Conservation (phyloP, 2,329 filamentous ascomycete genomes). For the Sporothrix humicola region DNA sequence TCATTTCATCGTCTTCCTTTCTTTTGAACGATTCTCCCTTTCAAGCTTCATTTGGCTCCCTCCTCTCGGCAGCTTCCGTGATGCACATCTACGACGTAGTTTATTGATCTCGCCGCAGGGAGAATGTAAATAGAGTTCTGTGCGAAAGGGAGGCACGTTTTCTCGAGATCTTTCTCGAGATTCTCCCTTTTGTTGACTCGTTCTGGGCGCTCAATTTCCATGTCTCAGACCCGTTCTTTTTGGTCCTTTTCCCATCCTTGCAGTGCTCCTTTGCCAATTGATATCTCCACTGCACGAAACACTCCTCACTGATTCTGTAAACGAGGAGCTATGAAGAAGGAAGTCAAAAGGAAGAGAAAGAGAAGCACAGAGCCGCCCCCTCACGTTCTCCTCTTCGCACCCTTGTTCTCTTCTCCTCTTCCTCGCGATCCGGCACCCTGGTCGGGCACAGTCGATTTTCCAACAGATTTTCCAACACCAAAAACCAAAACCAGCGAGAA, state of each 20-base stretch:
- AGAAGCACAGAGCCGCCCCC: neutral
- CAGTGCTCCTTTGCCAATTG: neutral
- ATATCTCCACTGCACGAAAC: neutral
- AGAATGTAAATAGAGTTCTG: neutral
- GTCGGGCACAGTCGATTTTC: neutral
- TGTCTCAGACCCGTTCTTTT: neutral
- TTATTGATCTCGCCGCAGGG: neutral
- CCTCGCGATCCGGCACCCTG: slow-evolving; percentile 24
- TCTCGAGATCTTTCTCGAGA: neutral
- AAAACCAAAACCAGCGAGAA: neutral
- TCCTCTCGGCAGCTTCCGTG: slow-evolving; percentile 6
- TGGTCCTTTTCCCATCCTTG: neutral
- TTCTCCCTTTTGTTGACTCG: neutral
- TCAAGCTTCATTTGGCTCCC: neutral
- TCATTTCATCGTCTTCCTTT: neutral
- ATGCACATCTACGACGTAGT: no score
- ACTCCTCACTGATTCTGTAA: neutral
- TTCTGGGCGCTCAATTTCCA: neutral
- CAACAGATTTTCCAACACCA: neutral
- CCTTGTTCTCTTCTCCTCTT: neutral
- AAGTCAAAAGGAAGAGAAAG: neutral
- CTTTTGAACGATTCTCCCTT: neutral
- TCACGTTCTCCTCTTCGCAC: neutral
- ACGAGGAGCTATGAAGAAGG: neutral
- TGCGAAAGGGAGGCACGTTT: neutral